These are phyloP conservation scores for Geranium brycei DNA, from an alignment of 345 rosid genomes.

Conservation along the genomic window DNA sequence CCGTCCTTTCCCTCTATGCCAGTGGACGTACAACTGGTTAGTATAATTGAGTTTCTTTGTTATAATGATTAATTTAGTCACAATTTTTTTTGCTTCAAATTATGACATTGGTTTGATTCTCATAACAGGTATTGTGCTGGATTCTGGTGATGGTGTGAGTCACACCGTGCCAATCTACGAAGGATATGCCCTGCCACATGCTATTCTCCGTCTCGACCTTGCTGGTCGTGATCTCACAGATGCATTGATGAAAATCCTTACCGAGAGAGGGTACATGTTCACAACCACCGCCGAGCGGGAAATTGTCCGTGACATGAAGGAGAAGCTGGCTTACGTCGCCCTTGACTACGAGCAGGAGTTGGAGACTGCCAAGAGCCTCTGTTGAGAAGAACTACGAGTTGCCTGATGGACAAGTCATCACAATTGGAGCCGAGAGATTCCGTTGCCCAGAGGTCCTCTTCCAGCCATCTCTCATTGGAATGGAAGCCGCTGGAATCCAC, in stretches of 20 bases:
- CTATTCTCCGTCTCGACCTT: slow-evolving; percentile 48
- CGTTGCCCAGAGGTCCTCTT: slow-evolving; percentile 58
- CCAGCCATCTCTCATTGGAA: slow-evolving; percentile 55
- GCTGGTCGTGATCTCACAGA: slow-evolving; percentile 58
- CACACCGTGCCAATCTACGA: slow-evolving; percentile 58
- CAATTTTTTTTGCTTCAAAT: neutral
- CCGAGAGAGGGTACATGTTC: slow-evolving; percentile 55
- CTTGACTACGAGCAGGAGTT: slow-evolving; percentile 50
- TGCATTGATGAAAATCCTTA: slow-evolving; percentile 49
- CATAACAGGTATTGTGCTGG: slow-evolving; percentile 48
- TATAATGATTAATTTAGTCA: too few species aligned
- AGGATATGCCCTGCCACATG: slow-evolving; percentile 54
- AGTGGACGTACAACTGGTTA: slow-evolving; percentile 39
- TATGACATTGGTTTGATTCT: neutral
- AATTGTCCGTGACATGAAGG: slow-evolving; percentile 87
- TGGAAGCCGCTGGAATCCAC: slow-evolving; percentile 59
- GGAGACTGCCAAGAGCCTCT: slow-evolving; percentile 46
- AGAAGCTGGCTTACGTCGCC: slow-evolving; percentile 50
- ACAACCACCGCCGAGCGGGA: slow-evolving; percentile 72
- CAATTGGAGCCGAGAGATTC: slow-evolving; percentile 61
- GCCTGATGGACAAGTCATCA: slow-evolving; percentile 51
- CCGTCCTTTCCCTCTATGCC: slow-evolving; percentile 31
- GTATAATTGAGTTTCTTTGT: neutral
- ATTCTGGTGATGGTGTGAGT: slow-evolving; percentile 65
- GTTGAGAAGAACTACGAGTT: slow-evolving; percentile 54